Conservation (phyloP, 768 basidiomycete species). For the Tulasnella sp. region DNA sequence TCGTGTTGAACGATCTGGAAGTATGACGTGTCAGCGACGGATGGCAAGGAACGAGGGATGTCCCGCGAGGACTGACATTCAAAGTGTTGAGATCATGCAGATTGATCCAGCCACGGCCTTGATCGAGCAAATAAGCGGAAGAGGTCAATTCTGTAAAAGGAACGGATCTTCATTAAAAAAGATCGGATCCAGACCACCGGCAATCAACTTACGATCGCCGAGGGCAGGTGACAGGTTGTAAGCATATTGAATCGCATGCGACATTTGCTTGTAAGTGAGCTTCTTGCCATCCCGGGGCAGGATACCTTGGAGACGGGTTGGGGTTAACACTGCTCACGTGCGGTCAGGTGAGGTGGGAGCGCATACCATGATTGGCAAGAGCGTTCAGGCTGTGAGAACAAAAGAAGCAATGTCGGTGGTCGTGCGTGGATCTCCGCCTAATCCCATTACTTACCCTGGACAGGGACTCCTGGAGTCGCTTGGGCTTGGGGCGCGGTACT, state of each 20-base stretch:
- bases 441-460: slow-evolving; percentile 50
- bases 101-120: slow-evolving; percentile 31
- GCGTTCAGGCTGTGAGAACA: slow-evolving; percentile 56
- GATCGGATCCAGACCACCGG: neutral
- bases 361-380: slow-evolving; percentile 70
- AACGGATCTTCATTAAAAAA: slow-evolving; percentile 8
- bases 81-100: slow-evolving; percentile 21
- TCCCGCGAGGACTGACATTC: neutral
- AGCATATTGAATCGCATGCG: slow-evolving; percentile 26
- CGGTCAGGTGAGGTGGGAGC: neutral
- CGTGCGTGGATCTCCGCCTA: neutral
- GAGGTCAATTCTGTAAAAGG: slow-evolving; percentile 21
- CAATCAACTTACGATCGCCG: slow-evolving; percentile 19
- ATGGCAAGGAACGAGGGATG: neutral
- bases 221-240: slow-evolving; percentile 38
- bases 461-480: slow-evolving; percentile 75
- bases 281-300: slow-evolving; percentile 66
- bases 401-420: neutral
- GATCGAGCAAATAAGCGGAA: slow-evolving; percentile 32
- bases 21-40: slow-evolving; percentile 10
- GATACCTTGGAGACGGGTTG: slow-evolving; percentile 41
- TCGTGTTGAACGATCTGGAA: slow-evolving; percentile 39
- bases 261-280: slow-evolving; percentile 61
- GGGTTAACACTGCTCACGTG: slow-evolving; percentile 10
- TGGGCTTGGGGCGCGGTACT: slow-evolving; percentile 57